These are phyloP conservation scores for Mycena galericulata DNA, from an alignment of 768 basidiomycete genomes.

Conservation along the genomic window DNA sequence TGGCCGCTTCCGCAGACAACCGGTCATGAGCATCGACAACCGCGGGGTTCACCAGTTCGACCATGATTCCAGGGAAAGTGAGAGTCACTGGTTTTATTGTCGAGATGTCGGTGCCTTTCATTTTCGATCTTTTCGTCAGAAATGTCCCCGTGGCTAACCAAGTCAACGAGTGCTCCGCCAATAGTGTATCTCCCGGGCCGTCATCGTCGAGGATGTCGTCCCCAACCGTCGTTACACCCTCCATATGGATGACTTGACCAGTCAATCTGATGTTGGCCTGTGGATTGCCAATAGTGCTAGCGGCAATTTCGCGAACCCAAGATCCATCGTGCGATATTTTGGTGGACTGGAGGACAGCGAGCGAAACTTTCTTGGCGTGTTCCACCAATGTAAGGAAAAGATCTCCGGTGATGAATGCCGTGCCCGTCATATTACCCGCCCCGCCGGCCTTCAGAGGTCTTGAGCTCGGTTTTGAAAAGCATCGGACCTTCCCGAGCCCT, in stretches of 20 bases:
- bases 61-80: not conserved
- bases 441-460: not conserved
- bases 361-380: not conserved
- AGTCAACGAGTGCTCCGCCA: not conserved
- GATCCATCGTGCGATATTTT: not conserved
- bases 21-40: not conserved
- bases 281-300: not conserved
- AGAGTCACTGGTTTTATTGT: not conserved
- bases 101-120: not conserved
- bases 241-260: not conserved
- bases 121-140: not conserved
- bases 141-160: not conserved
- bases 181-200: not conserved
- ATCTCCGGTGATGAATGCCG: constrained; percentile 3
- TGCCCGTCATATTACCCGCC: not conserved
- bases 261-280: constrained; percentile 4
- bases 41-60: not conserved
- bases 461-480: not conserved
- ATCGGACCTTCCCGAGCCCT: not conserved
- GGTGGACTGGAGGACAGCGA: not conserved
- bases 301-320: not conserved
- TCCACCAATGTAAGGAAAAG: not conserved
- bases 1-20: not conserved
- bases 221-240: not conserved
- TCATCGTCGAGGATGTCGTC: not conserved